Evolutionary conservation across 768 basidiomycete species (phyloP), one percentile per base, ranked within the genome.

Genomic region (Sporobolomyces roseus): DNA sequence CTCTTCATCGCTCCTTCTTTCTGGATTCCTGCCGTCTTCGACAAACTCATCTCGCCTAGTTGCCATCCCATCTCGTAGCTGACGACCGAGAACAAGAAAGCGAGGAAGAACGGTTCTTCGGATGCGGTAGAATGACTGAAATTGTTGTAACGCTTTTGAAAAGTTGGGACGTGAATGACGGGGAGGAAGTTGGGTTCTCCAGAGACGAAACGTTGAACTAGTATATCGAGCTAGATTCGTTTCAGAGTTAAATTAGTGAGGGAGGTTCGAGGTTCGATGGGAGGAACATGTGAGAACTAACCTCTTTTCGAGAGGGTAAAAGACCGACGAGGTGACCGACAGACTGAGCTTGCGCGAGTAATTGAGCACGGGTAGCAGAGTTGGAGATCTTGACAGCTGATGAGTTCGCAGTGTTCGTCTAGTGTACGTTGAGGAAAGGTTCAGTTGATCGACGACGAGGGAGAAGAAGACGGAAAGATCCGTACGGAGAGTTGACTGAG

Each of bases 111-210:
- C 4, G 72, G 72, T 4, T 67, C 38, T 17, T 45, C 58, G 7
- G 43, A 23, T 14, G 65, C 61, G 7, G 58, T 35, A 2, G 59
- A 16, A 32, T 32, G 32, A 17, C 36, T 59, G 62, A 54, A 66
- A 2, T 23, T 19, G 5, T 35, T 29, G 51, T 65, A 30, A 12
- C 68, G 65, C 2, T 17, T 21, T 5, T 59, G 49, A 65, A 74
- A 74, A 13, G 65, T 29, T 12, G 68, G 65, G 6, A 62, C 49
- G 65, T 74, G 72, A 25, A 65, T 36, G 59, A 70, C 61, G 7
- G 72, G 72, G n/a, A 74, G 56, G 59, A 49, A 62, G n/a, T 49
- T 41, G 35, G 35, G 17, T 23, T 67, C 66, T 10, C 41, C 19
- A 17, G 21, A 19, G 59, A 70, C 29, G 66, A 70, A 74, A 27